These are phyloP conservation scores for Saccharomyces hybrid DNA, from an alignment of 1,139 yeast genomes.

Conservation along the genomic window DNA sequence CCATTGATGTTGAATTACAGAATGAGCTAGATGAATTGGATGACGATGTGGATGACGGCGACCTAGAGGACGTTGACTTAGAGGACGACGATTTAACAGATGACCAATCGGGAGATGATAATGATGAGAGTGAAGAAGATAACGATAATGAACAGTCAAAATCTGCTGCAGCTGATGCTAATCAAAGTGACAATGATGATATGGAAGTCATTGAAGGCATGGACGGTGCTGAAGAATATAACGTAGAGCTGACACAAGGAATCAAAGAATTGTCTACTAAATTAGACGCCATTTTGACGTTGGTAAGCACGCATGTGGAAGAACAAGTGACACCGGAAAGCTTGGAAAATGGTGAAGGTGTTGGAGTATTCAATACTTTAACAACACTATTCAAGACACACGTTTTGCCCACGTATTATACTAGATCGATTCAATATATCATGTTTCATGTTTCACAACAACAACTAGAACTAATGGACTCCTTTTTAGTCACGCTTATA, in stretches of 20 bases:
- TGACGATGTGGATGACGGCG: conserved; percentile 63
- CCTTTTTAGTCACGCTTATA: conserved; percentile 71
- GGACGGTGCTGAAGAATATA: conserved; percentile 39
- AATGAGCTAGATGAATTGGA: conserved; percentile 81
- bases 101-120: conserved; percentile 18
- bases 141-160: conserved; percentile 17
- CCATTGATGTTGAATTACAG: conserved; percentile 89
- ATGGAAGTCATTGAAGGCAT: conserved; percentile 31
- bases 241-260: conserved; percentile 43
- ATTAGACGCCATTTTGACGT: conserved; percentile 57
- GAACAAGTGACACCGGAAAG: conserved; percentile 45
- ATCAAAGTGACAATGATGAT: conserved; percentile 22
- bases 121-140: conserved; percentile 20
- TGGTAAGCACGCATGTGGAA: conserved; percentile 47
- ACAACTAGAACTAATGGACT: conserved; percentile 76
- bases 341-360: conserved; percentile 55
- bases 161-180: not conserved
- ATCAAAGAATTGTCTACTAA: conserved; percentile 55
- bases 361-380: conserved; percentile 65
- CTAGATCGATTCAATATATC: conserved; percentile 81
- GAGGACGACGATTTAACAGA: conserved; percentile 26
- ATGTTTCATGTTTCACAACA: conserved; percentile 77
- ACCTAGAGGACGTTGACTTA: conserved; percentile 35
- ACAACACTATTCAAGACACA: conserved; percentile 73
- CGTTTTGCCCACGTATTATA: conserved; percentile 85